A percentile compares a stretch with the other conserved stretches of the same genome.
These are phyloP conservation scores for Aquilaria malaccensis DNA, from an alignment of 345 rosid species.

Conservation along the genomic window DNA sequence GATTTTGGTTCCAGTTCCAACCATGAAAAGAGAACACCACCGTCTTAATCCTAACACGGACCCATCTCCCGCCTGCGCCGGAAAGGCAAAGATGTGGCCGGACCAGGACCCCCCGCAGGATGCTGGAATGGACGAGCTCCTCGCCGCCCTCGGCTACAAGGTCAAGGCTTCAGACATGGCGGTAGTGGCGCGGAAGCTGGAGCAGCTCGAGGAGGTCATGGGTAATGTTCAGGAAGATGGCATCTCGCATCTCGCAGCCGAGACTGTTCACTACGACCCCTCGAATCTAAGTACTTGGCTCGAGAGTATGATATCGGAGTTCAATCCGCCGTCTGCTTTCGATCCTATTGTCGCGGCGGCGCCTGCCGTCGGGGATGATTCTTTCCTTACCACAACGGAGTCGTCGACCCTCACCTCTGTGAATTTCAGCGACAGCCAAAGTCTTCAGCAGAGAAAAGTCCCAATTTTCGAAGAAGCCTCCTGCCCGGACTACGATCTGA, in stretches of 20 bases:
- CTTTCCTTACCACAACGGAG: slow-evolving; percentile 30
- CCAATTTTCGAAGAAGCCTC: slow-evolving; percentile 24
- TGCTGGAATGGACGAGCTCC: slow-evolving; percentile 64
- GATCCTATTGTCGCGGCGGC: slow-evolving; percentile 13
- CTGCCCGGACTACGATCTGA: slow-evolving; percentile 55
- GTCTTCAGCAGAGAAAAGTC: slow-evolving; percentile 4
- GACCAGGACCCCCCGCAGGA: slow-evolving; percentile 26
- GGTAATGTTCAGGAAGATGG: slow-evolving; percentile 55
- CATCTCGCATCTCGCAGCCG: slow-evolving; percentile 44
- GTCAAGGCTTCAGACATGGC: slow-evolving; percentile 79
- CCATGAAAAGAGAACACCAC: slow-evolving; percentile 48
- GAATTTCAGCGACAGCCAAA: slow-evolving; percentile 15
- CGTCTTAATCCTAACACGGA: slow-evolving; percentile 26
- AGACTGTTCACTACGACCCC: slow-evolving; percentile 74
- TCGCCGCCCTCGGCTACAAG: slow-evolving; percentile 68
- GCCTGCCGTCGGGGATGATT: slow-evolving; percentile 12
- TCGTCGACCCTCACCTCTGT: slow-evolving; percentile 36
- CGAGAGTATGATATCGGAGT: slow-evolving; percentile 55
- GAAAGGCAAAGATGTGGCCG: slow-evolving; percentile 47
- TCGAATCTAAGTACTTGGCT: slow-evolving; percentile 68
- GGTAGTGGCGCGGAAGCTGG: slow-evolving; percentile 79
- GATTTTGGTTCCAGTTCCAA: background rate
- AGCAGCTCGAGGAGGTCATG: slow-evolving; percentile 69
- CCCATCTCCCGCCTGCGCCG: slow-evolving; percentile 12
- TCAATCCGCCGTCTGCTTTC: slow-evolving; percentile 36